Evolutionary conservation across 352 stramenopile genomes (phyloP).

Genomic region (Globisporangium camurandrum): DNA sequence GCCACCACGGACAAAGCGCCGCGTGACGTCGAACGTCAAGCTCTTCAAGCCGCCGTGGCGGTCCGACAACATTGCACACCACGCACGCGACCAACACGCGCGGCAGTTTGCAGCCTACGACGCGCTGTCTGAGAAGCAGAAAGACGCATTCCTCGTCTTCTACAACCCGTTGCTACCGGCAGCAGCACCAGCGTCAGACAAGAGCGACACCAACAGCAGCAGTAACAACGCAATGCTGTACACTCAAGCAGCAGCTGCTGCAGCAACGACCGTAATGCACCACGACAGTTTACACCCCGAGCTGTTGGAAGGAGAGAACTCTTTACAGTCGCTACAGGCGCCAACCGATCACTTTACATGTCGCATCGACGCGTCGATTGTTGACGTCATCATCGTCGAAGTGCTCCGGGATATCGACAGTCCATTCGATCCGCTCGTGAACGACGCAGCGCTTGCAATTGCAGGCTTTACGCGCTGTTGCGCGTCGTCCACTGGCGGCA

Average conservation of each 20-base stretch:
- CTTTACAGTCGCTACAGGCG: no score
- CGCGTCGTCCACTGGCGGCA: background rate
- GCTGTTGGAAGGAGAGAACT: no score
- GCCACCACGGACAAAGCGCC: constrained; percentile 7
- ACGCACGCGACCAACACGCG: constrained; percentile 11
- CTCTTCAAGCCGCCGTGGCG: constrained; percentile 15
- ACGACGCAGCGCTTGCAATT: constrained; percentile 7
- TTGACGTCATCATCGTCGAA: constrained; percentile 10
- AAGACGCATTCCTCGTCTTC: constrained; percentile 12
- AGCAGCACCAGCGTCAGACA: no score
- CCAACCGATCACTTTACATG: constrained; percentile 7
- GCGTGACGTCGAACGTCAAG: constrained; percentile 11
- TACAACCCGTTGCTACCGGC: background rate
- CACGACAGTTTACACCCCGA: no score
- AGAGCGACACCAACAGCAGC: no score
- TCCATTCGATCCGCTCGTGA: constrained; percentile 5
- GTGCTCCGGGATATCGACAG: constrained; percentile 10
- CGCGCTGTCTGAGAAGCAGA: constrained; percentile 12
- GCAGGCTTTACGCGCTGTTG: constrained; percentile 2
- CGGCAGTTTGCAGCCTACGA: constrained; percentile 10
- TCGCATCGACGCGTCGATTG: constrained; percentile 11
- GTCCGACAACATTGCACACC: constrained; percentile 13
- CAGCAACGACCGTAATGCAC: no score
- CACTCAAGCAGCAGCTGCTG: no score
- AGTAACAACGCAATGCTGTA: no score